phyloP scores from a whole-genome alignment of 257 asterid genomes.

The Solanum lycopersicoides region DNA sequence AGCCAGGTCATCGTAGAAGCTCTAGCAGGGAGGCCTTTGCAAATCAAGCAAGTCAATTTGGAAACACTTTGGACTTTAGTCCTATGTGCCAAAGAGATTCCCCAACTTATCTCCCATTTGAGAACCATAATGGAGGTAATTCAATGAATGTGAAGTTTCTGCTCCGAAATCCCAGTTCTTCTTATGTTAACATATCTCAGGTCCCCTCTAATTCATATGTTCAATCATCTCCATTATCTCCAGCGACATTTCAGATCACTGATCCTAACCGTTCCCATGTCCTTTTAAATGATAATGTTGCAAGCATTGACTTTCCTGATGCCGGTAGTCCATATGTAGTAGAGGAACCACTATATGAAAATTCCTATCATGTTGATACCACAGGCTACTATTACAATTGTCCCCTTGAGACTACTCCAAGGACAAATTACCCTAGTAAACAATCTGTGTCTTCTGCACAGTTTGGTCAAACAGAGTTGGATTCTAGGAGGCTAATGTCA shows the following conservation, averaged over 20 bases:
- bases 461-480: constrained; percentile 15
- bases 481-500: constrained; percentile 11
- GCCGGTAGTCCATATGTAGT: constrained; percentile 4
- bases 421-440: constrained; percentile 15
- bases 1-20: constrained; percentile 39
- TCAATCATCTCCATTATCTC: constrained; percentile 30
- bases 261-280: constrained; percentile 20
- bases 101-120: constrained; percentile 26
- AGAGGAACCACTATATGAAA: constrained; percentile 19
- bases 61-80: constrained; percentile 18
- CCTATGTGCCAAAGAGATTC: constrained; percentile 35
- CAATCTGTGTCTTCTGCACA: constrained; percentile 25
- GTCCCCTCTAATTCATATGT: constrained; percentile 16
- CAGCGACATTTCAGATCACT: constrained; percentile 12
- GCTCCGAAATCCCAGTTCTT: constrained; percentile 16
- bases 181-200: constrained; percentile 15
- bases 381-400: constrained; percentile 18
- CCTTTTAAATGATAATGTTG: constrained; percentile 18
- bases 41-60: constrained; percentile 25
- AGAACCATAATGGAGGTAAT: constrained; percentile 23
- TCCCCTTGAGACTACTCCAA: constrained; percentile 13
- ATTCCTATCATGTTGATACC: constrained; percentile 20
- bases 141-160: constrained; percentile 12
- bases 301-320: constrained; percentile 12
- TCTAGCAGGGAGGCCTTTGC: constrained; percentile 55